A percentile compares a stretch with the other conserved stretches of the same genome.
These are phyloP conservation scores for Naganishia friedmannii DNA, from an alignment of 768 basidiomycete species.

Conservation along the genomic window DNA sequence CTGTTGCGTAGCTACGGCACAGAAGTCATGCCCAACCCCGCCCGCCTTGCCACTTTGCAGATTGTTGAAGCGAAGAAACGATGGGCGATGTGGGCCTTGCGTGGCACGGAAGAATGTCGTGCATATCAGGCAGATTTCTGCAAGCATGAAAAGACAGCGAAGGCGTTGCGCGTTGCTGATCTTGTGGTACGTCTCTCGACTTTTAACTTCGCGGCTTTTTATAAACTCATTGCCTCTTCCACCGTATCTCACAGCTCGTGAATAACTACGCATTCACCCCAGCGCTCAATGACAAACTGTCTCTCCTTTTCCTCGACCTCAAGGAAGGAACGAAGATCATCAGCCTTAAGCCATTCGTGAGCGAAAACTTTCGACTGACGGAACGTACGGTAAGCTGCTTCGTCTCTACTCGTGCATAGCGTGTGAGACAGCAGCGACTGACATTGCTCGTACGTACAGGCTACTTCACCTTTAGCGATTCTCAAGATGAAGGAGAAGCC, in stretches of 20 bases:
- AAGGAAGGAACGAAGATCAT: slow-evolving; percentile 89
- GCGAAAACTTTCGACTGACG: slow-evolving; percentile 68
- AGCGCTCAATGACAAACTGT: slow-evolving; percentile 72
- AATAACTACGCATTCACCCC: slow-evolving; percentile 55
- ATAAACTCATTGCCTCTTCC: slow-evolving; percentile 36
- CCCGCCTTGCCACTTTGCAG: slow-evolving; percentile 73
- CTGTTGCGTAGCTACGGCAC: slow-evolving; percentile 63
- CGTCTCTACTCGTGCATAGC: not conserved
- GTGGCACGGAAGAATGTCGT: slow-evolving; percentile 66
- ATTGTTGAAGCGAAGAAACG: slow-evolving; percentile 70
- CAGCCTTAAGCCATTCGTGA: slow-evolving; percentile 78
- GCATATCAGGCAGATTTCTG: slow-evolving; percentile 85
- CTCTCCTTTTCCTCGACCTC: slow-evolving; percentile 86
- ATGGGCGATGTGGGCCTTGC: slow-evolving; percentile 87
- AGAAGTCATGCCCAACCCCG: slow-evolving; percentile 73
- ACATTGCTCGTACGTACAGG: not conserved
- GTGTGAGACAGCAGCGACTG: not conserved
- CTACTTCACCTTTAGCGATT: slow-evolving; percentile 27
- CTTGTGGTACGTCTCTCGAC: slow-evolving; percentile 77
- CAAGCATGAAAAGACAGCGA: slow-evolving; percentile 62
- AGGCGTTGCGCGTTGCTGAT: slow-evolving; percentile 74
- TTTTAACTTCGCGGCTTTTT: too few species aligned
- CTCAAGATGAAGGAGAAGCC: slow-evolving; percentile 29
- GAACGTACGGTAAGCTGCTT: slow-evolving; percentile 68
- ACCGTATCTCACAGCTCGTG: slow-evolving; percentile 39